Percentiles rank a stretch among this genome's conserved stretches.
Conservation (phyloP, 176 grass and related monocot species). For the Oryza officinalis region DNA sequence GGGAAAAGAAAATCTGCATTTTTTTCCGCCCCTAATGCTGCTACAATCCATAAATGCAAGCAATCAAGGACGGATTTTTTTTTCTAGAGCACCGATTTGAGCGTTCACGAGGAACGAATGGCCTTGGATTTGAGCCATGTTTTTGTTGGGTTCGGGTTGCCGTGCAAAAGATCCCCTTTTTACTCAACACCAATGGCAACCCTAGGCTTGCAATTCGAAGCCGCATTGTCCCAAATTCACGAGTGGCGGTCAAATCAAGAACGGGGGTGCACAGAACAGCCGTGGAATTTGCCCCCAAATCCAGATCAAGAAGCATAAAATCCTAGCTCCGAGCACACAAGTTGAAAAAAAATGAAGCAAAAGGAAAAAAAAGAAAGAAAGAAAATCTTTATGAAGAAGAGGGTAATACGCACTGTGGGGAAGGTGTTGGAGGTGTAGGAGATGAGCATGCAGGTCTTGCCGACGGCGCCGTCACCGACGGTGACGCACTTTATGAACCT, state of each 20-base stretch:
- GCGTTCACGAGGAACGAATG: not conserved
- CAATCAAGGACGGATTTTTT: not conserved
- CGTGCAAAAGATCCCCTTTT: constrained; percentile 38
- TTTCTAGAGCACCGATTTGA: not conserved
- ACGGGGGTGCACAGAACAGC: not conserved
- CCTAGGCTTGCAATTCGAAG: constrained; percentile 19
- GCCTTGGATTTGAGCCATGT: not conserved
- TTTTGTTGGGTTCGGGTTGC: not conserved
- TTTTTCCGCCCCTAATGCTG: not conserved
- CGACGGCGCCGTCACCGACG: constrained; percentile 74
- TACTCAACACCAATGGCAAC: not conserved
- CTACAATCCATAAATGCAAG: constrained; percentile 6
- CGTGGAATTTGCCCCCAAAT: not conserved
- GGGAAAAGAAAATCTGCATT: not conserved
- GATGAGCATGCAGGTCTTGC: constrained; percentile 81
- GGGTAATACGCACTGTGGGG: constrained; percentile 40
- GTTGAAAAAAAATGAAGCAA: not conserved
- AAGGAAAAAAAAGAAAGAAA: not conserved
- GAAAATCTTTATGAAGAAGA: no score
- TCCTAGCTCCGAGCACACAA: not conserved
- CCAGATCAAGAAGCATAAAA: constrained; percentile 36
- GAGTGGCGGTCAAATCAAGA: not conserved
- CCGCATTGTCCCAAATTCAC: constrained; percentile 22
- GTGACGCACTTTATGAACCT: constrained; percentile 83
- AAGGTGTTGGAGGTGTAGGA: constrained; percentile 78